A percentile compares a stretch with the other conserved stretches of the same genome.
These are phyloP conservation scores for Phanerochaete carnosa DNA, from an alignment of 768 basidiomycete genomes.

Conservation along the genomic window DNA sequence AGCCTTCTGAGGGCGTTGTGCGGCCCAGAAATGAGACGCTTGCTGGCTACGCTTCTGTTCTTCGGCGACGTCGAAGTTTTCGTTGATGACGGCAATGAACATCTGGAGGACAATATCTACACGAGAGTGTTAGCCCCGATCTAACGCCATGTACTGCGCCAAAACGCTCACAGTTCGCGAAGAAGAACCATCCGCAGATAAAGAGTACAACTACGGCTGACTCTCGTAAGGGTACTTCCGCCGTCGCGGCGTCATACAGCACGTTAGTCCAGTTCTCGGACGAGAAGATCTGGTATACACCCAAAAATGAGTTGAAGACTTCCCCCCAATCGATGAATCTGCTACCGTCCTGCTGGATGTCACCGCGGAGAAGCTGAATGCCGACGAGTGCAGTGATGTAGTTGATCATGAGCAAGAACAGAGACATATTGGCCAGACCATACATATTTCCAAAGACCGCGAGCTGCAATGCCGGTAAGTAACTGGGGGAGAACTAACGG, in stretches of 20 bases:
- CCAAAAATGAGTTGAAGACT: slow-evolving; percentile 81
- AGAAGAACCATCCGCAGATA: slow-evolving; percentile 80
- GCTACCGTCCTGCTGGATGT: slow-evolving; percentile 43
- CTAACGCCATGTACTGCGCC: neutral
- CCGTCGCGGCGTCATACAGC: slow-evolving; percentile 56
- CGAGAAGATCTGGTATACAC: slow-evolving; percentile 85
- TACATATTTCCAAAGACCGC: slow-evolving; percentile 91
- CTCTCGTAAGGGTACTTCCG: slow-evolving; percentile 67
- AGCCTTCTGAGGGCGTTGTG: slow-evolving; percentile 46
- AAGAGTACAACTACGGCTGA: slow-evolving; percentile 69
- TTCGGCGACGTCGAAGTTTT: slow-evolving; percentile 92
- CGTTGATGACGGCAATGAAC: slow-evolving; percentile 97
- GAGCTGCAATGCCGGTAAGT: slow-evolving; percentile 42
- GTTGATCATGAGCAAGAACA: slow-evolving; percentile 88
- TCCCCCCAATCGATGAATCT: slow-evolving; percentile 72
- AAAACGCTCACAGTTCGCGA: slow-evolving; percentile 76
- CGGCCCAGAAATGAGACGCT: slow-evolving; percentile 63
- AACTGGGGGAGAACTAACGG: slow-evolving; percentile 3
- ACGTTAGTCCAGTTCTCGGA: slow-evolving; percentile 93
- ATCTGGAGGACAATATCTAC: slow-evolving; percentile 89
- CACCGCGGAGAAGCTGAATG: slow-evolving; percentile 84
- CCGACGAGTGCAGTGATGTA: slow-evolving; percentile 80
- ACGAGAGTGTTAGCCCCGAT: slow-evolving; percentile 3
- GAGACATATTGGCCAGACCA: slow-evolving; percentile 86
- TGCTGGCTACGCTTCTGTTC: slow-evolving; percentile 84